A percentile compares a stretch with the other conserved stretches of the same genome.
These are phyloP conservation scores for Nemania sp. DNA, from an alignment of 2,329 filamentous ascomycete genomes.

Conservation along the genomic window DNA sequence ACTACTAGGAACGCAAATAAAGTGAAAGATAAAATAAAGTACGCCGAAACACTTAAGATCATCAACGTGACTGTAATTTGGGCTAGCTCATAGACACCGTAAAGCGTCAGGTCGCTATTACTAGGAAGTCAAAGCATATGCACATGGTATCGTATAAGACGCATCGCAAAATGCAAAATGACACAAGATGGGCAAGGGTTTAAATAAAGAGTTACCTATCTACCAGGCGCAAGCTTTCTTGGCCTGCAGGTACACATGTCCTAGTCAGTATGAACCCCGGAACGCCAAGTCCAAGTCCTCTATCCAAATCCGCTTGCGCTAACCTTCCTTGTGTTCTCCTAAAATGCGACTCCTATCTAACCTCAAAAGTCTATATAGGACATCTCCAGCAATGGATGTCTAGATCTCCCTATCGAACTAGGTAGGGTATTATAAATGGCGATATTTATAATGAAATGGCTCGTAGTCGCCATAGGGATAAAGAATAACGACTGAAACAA, in stretches of 20 bases:
- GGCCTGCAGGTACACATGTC: neutral
- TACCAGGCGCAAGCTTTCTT: neutral
- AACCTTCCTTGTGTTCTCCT: neutral
- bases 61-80: neutral
- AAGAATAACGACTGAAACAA: neutral
- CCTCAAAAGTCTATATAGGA: conserved; percentile 7
- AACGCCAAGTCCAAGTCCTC: conserved; percentile 20
- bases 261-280: neutral
- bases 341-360: conserved; percentile 10
- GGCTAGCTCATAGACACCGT: neutral
- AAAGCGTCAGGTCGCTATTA: neutral
- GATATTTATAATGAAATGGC: neutral
- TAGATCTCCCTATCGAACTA: neutral
- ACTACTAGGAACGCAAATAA: conserved; percentile 16
- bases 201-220: neutral
- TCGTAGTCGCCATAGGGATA: neutral
- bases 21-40: conserved; percentile 7
- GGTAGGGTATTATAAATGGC: neutral
- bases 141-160: neutral
- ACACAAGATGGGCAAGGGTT: neutral
- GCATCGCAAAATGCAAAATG: neutral
- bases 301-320: conserved; percentile 7
- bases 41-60: neutral
- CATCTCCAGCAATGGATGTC: neutral
- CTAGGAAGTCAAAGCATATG: neutral